Percentiles rank a stretch among this genome's conserved stretches.
Conservation (phyloP, 495 filamentous ascomycete species). For the Lepidopterella palustris region DNA sequence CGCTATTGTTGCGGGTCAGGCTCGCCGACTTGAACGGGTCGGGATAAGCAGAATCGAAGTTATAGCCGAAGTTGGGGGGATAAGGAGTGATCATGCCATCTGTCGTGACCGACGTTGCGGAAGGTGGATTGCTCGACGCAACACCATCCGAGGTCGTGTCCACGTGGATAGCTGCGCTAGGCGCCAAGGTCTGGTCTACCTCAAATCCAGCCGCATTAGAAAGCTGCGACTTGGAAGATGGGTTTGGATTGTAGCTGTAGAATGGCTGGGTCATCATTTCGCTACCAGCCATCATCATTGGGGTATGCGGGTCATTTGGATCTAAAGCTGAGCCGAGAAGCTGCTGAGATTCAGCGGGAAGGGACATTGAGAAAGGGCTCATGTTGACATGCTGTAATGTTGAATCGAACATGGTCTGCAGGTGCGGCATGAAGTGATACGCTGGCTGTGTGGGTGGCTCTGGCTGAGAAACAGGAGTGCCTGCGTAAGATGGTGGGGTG, state of each 20-base stretch:
- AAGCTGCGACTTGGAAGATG: slow-evolving; percentile 8
- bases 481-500: slow-evolving; percentile 5
- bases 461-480: slow-evolving; percentile 16
- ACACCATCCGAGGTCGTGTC: neutral
- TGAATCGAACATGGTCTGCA: neutral
- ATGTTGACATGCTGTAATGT: slow-evolving; percentile 19
- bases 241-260: slow-evolving; percentile 38
- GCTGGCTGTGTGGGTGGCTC: slow-evolving; percentile 2
- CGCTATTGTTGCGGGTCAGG: neutral
- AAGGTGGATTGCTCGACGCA: neutral
- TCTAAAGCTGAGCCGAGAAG: slow-evolving; percentile 42
- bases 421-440: slow-evolving; percentile 15
- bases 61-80: neutral
- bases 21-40: neutral
- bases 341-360: slow-evolving; percentile 47
- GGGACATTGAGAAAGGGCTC: slow-evolving; percentile 39
- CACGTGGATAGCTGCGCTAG: neutral
- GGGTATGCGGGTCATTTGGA: slow-evolving; percentile 38
- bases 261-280: slow-evolving; percentile 31
- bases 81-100: slow-evolving; percentile 8
- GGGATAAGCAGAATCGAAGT: neutral
- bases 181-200: slow-evolving; percentile 13
- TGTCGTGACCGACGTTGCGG: neutral
- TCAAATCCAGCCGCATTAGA: neutral
- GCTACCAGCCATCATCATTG: slow-evolving; percentile 43